A percentile compares a stretch with the other conserved stretches of the same genome.
Evolutionary conservation across 768 basidiomycete genomes (phyloP).

Genomic region (Termitomyces sp.): DNA sequence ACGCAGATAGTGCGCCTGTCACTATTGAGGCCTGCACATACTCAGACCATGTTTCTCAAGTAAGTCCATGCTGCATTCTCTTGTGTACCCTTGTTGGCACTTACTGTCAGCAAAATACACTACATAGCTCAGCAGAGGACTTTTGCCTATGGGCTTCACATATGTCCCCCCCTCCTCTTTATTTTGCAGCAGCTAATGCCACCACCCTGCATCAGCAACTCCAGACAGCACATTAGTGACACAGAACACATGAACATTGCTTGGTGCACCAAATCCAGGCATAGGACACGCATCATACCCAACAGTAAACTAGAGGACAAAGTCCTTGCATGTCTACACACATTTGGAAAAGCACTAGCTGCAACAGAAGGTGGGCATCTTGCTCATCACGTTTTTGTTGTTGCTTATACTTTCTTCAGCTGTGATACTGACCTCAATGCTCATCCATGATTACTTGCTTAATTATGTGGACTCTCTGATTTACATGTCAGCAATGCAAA

Average conservation of each 20-base stretch:
- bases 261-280: too few species aligned
- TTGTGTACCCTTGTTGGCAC: background rate
- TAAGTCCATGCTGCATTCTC: constrained; percentile 21
- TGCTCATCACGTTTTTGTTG: background rate
- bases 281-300: too few species aligned
- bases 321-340: constrained; percentile 77
- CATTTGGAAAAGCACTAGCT: constrained; percentile 90
- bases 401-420: constrained; percentile 33
- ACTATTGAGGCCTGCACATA: constrained; percentile 42
- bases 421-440: constrained; percentile 63
- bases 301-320: too few species aligned
- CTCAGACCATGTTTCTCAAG: constrained; percentile 56
- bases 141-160: constrained; percentile 69
- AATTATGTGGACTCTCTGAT: constrained; percentile 91
- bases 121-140: constrained; percentile 48
- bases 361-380: constrained; percentile 71
- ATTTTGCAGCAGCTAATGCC: background rate
- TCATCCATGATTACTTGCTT: constrained; percentile 78
- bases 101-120: background rate
- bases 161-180: constrained; percentile 14
- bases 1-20: constrained; percentile 41
- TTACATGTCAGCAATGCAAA: constrained; percentile 80
- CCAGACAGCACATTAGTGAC: too few species aligned
- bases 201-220: too few species aligned
- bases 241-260: too few species aligned